Conservation (phyloP, 805 yeast species). For the Cyberlindnera euphorbiae region DNA sequence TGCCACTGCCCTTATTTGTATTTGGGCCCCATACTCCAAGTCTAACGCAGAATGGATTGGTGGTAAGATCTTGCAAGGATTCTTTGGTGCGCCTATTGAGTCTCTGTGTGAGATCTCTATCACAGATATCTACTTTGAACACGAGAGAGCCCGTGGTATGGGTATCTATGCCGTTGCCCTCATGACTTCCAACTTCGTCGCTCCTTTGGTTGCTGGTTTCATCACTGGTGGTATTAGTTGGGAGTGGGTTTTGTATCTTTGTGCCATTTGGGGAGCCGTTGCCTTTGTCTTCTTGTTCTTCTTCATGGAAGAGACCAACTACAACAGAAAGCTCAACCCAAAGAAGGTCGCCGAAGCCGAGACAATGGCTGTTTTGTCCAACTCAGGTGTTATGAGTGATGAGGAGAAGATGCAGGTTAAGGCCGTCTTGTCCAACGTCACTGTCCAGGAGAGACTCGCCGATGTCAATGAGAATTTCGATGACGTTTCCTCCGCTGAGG, state of each 20-base stretch:
- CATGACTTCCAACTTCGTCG: conserved; percentile 48
- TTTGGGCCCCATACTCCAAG: conserved; percentile 39
- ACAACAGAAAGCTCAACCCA: conserved; percentile 28
- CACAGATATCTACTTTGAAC: conserved; percentile 46
- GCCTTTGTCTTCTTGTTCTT: conserved; percentile 36
- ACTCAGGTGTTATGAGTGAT: conserved; percentile 2
- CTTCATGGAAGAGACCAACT: conserved; percentile 53
- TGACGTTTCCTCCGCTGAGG: conserved; percentile 2
- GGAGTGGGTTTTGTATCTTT: conserved; percentile 47
- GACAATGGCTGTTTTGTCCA: conserved; percentile 11
- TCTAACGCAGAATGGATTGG: conserved; percentile 35
- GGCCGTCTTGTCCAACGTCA: conserved; percentile 11
- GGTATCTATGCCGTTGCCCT: conserved; percentile 50
- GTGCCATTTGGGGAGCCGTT: conserved; percentile 42
- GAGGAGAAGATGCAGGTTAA: conserved; percentile 7
- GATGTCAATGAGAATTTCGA: conserved; percentile 24
- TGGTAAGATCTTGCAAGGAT: conserved; percentile 32
- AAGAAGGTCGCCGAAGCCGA: conserved; percentile 10
- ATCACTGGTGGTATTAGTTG: conserved; percentile 46
- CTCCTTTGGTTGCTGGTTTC: conserved; percentile 58
- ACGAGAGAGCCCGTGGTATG: conserved; percentile 44
- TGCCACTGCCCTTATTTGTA: conserved; percentile 34
- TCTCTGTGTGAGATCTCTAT: conserved; percentile 45
- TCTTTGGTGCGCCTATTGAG: conserved; percentile 40
- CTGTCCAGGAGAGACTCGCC: conserved; percentile 14